Conservation (phyloP, 805 yeast species). For the Pichia nakasei region DNA sequence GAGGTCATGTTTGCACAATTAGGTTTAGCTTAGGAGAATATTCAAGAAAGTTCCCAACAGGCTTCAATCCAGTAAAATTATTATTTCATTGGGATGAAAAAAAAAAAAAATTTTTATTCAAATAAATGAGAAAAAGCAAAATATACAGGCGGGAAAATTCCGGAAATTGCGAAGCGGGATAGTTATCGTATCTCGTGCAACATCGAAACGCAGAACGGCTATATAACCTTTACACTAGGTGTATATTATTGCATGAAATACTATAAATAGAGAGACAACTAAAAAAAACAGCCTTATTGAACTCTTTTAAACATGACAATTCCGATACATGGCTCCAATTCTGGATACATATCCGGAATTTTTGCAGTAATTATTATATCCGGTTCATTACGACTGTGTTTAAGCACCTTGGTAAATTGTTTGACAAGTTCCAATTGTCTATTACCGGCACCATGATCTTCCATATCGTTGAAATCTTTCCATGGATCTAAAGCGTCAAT, state of each 20-base stretch:
- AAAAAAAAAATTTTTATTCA: background rate
- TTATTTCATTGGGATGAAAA: background rate
- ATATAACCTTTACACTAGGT: too few relatives aligned
- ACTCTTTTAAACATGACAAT: slow-evolving; percentile 14
- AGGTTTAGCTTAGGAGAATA: background rate
- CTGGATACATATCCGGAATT: slow-evolving; percentile 10
- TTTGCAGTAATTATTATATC: slow-evolving; percentile 14
- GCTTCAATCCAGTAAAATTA: background rate
- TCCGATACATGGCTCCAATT: slow-evolving; percentile 16
- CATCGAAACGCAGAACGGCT: too few relatives aligned
- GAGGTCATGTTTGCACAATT: slow-evolving; percentile 26
- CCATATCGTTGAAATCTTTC: slow-evolving; percentile 13
- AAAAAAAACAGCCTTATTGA: background rate
- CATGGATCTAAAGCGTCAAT: slow-evolving; percentile 15
- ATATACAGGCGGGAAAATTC: background rate
- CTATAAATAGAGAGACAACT: too few relatives aligned
- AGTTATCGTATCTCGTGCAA: too few relatives aligned
- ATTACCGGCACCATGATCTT: slow-evolving; percentile 8
- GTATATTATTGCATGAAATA: too few relatives aligned
- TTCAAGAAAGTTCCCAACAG: background rate
- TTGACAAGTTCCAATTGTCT: slow-evolving; percentile 10
- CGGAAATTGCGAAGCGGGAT: too few relatives aligned
- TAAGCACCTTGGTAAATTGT: slow-evolving; percentile 11
- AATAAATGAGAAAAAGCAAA: background rate
- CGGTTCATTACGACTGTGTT: slow-evolving; percentile 20